Conservation (phyloP, 768 basidiomycete species). For the Podaxis sp. region DNA sequence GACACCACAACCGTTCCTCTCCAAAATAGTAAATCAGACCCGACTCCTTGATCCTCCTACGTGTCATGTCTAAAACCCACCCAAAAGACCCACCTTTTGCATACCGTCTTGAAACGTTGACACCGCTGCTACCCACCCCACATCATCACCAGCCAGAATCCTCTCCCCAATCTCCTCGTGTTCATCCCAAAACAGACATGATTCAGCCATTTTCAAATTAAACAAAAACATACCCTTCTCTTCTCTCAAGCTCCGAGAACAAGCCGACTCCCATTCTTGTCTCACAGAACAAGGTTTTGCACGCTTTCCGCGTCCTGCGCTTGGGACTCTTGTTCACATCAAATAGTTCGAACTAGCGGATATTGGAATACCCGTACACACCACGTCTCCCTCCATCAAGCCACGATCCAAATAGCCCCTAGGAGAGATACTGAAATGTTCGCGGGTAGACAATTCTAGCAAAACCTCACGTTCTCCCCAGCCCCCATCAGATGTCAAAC, state of each 20-base stretch:
- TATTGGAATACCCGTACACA: background rate
- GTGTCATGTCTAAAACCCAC: background rate
- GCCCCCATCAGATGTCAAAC: background rate
- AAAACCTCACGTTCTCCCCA: slow-evolving; percentile 1
- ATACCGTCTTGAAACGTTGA: background rate
- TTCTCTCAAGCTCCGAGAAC: background rate
- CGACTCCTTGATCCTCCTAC: background rate
- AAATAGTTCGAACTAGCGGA: background rate
- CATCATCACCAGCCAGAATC: background rate
- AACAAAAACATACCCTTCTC: background rate
- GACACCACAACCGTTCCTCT: background rate
- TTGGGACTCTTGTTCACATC: background rate
- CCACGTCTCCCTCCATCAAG: background rate
- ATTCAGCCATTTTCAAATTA: background rate
- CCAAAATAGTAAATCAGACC: background rate
- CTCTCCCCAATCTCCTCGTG: background rate
- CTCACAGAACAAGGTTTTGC: background rate
- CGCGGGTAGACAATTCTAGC: slow-evolving; percentile 12
- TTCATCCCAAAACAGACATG: slow-evolving; percentile 1
- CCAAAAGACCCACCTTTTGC: background rate
- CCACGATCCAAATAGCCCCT: background rate
- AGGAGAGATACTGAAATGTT: slow-evolving; percentile 2
- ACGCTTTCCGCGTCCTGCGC: background rate
- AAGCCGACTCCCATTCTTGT: background rate
- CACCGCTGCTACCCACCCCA: background rate